phyloP scores from a whole-genome alignment of 2,329 filamentous ascomycete species.

The Ceratocystis variospora region DNA sequence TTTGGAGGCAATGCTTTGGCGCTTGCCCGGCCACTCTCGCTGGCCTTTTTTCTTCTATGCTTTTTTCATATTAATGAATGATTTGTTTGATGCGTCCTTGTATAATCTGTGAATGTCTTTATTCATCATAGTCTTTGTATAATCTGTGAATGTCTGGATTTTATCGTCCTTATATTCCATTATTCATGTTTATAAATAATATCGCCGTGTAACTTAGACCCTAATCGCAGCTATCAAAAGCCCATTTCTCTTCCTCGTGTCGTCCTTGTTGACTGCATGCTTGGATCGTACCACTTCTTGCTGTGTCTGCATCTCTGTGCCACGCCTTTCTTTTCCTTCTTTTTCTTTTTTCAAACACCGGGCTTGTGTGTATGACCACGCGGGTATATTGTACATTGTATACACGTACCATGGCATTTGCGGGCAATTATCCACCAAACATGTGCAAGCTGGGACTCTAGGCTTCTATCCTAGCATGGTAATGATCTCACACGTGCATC shows the following conservation, averaged over 20 bases:
- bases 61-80: not conserved
- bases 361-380: too few relatives aligned
- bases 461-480: not conserved
- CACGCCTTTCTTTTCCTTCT: not conserved
- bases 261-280: not conserved
- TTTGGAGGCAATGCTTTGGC: not conserved
- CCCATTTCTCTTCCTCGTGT: not conserved
- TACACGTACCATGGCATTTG: too few relatives aligned
- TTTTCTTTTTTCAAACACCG: not conserved
- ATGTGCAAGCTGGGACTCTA: not conserved
- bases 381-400: too few relatives aligned
- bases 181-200: not conserved
- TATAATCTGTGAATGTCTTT: not conserved
- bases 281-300: not conserved
- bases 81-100: constrained; percentile 1
- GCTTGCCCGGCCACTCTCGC: not conserved
- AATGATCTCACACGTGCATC: not conserved
- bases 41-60: constrained; percentile 2
- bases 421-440: not conserved
- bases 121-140: not conserved
- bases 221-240: not conserved
- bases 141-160: not conserved
- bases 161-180: not conserved
- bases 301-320: not conserved
- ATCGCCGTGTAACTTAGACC: not conserved